phyloP scores from a whole-genome alignment of 306 rosid species.

The Prunus persica region DNA sequence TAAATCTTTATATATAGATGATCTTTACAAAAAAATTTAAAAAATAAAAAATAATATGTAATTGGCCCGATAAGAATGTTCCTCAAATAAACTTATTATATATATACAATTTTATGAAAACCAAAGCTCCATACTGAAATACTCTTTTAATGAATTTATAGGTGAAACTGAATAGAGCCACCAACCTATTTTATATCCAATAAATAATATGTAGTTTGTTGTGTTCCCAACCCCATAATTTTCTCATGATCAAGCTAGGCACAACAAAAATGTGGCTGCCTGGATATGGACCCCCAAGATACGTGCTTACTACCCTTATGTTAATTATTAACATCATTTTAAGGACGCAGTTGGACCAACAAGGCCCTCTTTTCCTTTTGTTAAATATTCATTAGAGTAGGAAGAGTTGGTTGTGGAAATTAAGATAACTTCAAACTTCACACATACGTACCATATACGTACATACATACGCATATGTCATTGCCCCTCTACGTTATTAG shows the following conservation, averaged over 20 bases:
- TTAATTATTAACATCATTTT: not conserved
- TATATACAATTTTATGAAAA: too few species aligned
- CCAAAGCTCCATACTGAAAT: too few species aligned
- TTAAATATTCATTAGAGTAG: too few species aligned
- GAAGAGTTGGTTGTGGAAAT: not conserved
- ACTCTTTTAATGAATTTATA: not conserved
- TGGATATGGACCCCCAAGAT: not conserved
- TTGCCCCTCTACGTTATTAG: too few species aligned
- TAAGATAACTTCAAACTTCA: too few species aligned
- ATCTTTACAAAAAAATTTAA: accelerated
- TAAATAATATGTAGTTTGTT: too few species aligned
- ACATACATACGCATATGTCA: too few species aligned
- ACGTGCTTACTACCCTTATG: too few species aligned
- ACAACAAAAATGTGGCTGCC: not conserved
- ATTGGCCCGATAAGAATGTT: accelerated
- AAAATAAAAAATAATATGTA: too few species aligned
- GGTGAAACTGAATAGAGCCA: not conserved
- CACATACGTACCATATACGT: too few species aligned
- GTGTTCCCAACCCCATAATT: not conserved
- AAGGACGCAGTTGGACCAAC: not conserved
- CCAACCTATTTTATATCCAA: not conserved
- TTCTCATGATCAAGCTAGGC: not conserved
- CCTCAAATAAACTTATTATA: too few species aligned
- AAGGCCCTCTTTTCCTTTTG: not conserved
- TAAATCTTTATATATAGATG: accelerated